Base-by-base conservation (phyloP, 805 yeast genomes). In the Yamadazyma akitaensis region DNA sequence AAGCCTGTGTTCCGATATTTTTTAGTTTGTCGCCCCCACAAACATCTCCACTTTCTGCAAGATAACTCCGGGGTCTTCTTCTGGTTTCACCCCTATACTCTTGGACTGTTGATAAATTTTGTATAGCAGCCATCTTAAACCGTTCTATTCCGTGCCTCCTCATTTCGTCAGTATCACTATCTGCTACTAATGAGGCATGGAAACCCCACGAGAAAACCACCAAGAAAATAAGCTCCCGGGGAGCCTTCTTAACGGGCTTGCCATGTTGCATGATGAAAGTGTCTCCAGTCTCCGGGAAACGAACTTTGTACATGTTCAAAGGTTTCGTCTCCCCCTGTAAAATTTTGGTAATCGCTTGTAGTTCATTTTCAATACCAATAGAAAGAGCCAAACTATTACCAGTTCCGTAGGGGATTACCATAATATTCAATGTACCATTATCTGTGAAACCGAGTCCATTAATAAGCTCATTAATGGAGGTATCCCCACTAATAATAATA, bases 141-240 rank as follows among this genome's bases (percentile, higher is more conserved):
- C 96, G 66, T 36, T 80, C 79, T 6, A 71, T 57, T 1, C 96
- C 97, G 50, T 75, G 68, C 42, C 72, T 71, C 25, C 90, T 71
- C 61, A 85, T 65, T 53, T 84, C 85, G 0, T 84, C 81, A 0
- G 82, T 72, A 53, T 88, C 92, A 43, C 91, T 80, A 47, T 85
- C 85, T 26, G 91, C 91, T 1, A 91, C 90, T 42, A 91, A 64
- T 3, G 90, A 79, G 2, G 97, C 89, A 64, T 91, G 97, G 51
- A 89, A 79, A 0, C 85, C 95, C 88, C 96, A 82, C 0, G 96
- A 86, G 0, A 81, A 72, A 9, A 90, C 95, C 2, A 88, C 88
- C 14, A 77, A 49, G 58, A 82, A 71, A n/a, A 16, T 2, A 10
- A 34, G 8, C 30, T 39, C 34, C 19, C 19, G 37, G 33, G 39